phyloP scores from a whole-genome alignment of 345 rosid genomes.

The Abelmoschus esculentus region DNA sequence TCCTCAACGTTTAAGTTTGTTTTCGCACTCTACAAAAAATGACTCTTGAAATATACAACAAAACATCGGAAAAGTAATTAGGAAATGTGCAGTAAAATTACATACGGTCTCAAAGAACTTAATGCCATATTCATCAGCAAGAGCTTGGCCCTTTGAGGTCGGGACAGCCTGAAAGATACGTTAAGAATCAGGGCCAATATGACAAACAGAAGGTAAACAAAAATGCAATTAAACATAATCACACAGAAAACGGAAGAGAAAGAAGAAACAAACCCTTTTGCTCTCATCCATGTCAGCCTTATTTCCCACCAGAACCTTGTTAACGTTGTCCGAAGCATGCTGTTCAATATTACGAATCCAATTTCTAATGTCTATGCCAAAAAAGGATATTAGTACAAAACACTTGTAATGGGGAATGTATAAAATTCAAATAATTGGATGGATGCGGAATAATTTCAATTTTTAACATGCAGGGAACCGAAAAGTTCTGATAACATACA shows the following conservation, averaged over 20 bases:
- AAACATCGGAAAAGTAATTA: neutral
- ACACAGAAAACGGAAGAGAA: neutral
- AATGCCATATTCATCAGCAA: slow-evolving; percentile 95
- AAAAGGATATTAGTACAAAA: neutral
- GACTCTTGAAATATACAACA: neutral
- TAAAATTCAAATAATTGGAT: neutral
- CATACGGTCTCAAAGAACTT: slow-evolving; percentile 94
- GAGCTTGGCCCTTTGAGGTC: slow-evolving; percentile 91
- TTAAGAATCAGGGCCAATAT: neutral
- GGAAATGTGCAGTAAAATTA: neutral
- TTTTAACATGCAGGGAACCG: neutral
- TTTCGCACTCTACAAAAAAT: neutral
- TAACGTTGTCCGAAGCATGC: neutral
- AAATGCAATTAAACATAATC: neutral
- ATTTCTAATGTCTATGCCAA: neutral
- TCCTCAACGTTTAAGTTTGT: neutral
- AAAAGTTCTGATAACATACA: neutral
- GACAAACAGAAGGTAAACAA: neutral
- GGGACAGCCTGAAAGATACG: slow-evolving; percentile 66
- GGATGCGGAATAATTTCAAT: neutral
- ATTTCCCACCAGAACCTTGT: slow-evolving; percentile 16
- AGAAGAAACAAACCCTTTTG: slow-evolving; percentile 54
- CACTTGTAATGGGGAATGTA: neutral
- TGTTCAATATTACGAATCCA: neutral
- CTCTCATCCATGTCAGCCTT: slow-evolving; percentile 99